Conservation (phyloP, 441 rosid genomes). For the Flueggea neowawraea region DNA sequence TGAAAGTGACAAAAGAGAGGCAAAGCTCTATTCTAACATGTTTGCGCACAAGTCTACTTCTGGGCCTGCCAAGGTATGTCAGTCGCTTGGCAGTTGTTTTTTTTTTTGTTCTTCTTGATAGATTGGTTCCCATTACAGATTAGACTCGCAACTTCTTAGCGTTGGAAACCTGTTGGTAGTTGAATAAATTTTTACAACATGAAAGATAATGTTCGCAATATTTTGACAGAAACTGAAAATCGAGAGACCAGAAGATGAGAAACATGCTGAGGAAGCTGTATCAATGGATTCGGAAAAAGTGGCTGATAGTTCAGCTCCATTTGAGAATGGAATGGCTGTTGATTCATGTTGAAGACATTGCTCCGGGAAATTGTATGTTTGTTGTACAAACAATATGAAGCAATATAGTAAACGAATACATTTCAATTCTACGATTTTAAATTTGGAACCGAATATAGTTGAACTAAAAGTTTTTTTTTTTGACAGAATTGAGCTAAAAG, state of each 20-base stretch:
- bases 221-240: slow-evolving; percentile 44
- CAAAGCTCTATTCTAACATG: slow-evolving; percentile 49
- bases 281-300: slow-evolving; percentile 25
- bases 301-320: slow-evolving; percentile 20
- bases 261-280: slow-evolving; percentile 17
- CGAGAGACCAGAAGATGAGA: slow-evolving; percentile 24
- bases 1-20: slow-evolving; percentile 54
- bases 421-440: too few species aligned
- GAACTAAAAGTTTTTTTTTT: too few species aligned
- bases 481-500: too few species aligned
- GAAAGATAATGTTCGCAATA: slow-evolving; percentile 4
- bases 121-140: too few species aligned
- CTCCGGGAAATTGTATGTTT: too few species aligned
- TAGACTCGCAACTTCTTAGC: too few species aligned
- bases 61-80: slow-evolving; percentile 33
- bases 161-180: too few species aligned
- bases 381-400: too few species aligned
- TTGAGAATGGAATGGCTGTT: slow-evolving; percentile 16
- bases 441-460: too few species aligned
- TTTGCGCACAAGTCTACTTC: slow-evolving; percentile 31
- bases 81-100: background rate
- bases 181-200: background rate
- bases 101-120: too few species aligned
- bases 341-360: slow-evolving; percentile 15
- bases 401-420: too few species aligned